Evolutionary conservation across 1,284 basidiomycete genomes (phyloP).

Genomic region (Microbotryum intermedium): DNA sequence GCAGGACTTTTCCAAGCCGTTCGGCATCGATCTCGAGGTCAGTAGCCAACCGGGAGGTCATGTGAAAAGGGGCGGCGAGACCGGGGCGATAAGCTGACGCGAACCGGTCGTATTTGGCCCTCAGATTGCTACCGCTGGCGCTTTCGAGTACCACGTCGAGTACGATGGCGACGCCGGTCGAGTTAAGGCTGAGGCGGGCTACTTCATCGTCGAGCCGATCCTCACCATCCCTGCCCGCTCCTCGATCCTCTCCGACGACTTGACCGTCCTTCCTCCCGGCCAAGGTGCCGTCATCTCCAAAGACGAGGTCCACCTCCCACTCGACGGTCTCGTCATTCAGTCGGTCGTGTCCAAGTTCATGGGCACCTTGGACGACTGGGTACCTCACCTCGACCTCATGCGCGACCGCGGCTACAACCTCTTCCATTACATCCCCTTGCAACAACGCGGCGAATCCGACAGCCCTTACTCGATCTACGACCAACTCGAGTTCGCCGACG

Average conservation of each 20-base stretch:
- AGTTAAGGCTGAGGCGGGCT: slow-evolving; percentile 71
- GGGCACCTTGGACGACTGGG: slow-evolving; percentile 71
- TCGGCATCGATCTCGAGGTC: slow-evolving; percentile 73
- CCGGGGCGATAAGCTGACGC: background rate
- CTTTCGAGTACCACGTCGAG: slow-evolving; percentile 87
- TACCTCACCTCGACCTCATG: slow-evolving; percentile 66
- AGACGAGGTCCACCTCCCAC: slow-evolving; percentile 56
- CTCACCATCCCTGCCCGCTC: slow-evolving; percentile 63
- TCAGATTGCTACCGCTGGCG: slow-evolving; percentile 79
- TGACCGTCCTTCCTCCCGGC: slow-evolving; percentile 33
- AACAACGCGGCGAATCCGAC: slow-evolving; percentile 74
- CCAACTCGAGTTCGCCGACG: slow-evolving; percentile 69
- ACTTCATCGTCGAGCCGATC: slow-evolving; percentile 90
- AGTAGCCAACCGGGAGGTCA: background rate
- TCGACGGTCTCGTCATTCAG: slow-evolving; percentile 76
- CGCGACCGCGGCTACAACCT: slow-evolving; percentile 77
- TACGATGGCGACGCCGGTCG: slow-evolving; percentile 58
- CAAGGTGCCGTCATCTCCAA: slow-evolving; percentile 46
- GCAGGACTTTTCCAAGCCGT: slow-evolving; percentile 71
- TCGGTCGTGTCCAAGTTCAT: slow-evolving; percentile 95
- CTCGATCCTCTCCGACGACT: slow-evolving; percentile 56
- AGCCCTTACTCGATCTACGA: slow-evolving; percentile 87
- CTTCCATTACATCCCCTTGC: slow-evolving; percentile 85
- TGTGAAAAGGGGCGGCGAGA: no score
- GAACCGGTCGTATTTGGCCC: background rate